These are phyloP conservation scores for Rutstroemia sp. DNA, from an alignment of 2,329 filamentous ascomycete species.

Conservation along the genomic window DNA sequence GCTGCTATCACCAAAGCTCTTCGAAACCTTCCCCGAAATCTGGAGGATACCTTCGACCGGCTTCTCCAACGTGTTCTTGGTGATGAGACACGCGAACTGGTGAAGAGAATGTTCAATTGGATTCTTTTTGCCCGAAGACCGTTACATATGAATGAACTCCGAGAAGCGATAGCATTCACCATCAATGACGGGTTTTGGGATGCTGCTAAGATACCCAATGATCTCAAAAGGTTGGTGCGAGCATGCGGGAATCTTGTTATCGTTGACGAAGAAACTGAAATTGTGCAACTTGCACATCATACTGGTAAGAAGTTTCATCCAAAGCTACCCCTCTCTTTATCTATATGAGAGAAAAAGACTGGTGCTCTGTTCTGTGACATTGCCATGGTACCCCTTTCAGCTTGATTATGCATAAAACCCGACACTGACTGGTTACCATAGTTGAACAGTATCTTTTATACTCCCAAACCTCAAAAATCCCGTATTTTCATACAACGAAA, in stretches of 20 bases:
- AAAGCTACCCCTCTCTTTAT: not conserved
- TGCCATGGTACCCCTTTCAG: not conserved
- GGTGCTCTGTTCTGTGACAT: not conserved
- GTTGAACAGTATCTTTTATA: not conserved
- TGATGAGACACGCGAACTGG: constrained; percentile 2
- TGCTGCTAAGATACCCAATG: not conserved
- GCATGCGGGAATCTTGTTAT: not conserved
- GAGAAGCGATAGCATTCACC: constrained; percentile 7
- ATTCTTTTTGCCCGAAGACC: constrained; percentile 10
- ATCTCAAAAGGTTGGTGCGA: not conserved
- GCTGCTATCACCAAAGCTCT: constrained; percentile 5
- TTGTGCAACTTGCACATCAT: not conserved
- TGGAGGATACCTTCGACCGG: constrained; percentile 13
- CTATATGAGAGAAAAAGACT: not conserved
- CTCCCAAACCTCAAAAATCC: not conserved
- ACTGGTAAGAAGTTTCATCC: not conserved
- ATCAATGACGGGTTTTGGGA: not conserved
- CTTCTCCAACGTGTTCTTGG: constrained; percentile 8
- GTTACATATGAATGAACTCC: constrained; percentile 9
- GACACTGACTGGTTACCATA: not conserved
- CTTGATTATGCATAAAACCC: not conserved
- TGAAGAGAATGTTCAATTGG: constrained; percentile 14
- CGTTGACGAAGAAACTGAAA: not conserved
- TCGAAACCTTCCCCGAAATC: constrained; percentile 9
- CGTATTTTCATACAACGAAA: not conserved